Evolutionary conservation across 106 monocot genomes (phyloP), one percentile per base, ranked within the genome.

Genomic region (Cymbidium sinense): DNA sequence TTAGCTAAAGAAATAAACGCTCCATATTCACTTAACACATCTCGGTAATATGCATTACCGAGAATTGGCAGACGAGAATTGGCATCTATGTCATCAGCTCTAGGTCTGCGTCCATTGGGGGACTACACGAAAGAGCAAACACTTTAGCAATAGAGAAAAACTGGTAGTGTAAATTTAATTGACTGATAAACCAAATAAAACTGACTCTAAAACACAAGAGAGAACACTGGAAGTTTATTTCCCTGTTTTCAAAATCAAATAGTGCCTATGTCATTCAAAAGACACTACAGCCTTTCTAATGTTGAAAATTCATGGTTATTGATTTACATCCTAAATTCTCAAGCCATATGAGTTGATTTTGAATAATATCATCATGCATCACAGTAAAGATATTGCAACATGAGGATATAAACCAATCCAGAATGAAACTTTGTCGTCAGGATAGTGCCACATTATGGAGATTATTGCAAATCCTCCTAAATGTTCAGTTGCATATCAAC

Each of bases 81-180:
- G 75, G 96, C 94, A 77, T 94, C 94, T 74, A 98, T 92, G 72
- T 98, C 96, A 87, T 98, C 96, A 33, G 80, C 88, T 70, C 88
- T 90, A 34, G 85, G 91, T 86, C 96, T 91, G 69, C 91, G 84
- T 6, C 94, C 91, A 82, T 85, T 94, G 19, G 83, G 79, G 7
- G 88, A 87, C 96, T 98, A 72, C 37, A 58, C 76, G 41, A 35
- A 73, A 70, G 47, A 8, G 1, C 81, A 77, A 58, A 8, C 58
- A 31, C 23, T 5, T 35, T 37, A 71, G 36, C 4, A 33, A 15
- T 1, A 37, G 19, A 37, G 15, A 71, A 71, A 20, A 31, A 0
- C 18, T 21, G 3, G 21, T 17, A 31, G 23, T 58, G 8, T 58
- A 47, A 13, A 47, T 47, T 47, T 47, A 47, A 47, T 47, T 13